These are phyloP conservation scores for Penicillium alfredii DNA, from an alignment of 495 filamentous ascomycete genomes.

Conservation along the genomic window DNA sequence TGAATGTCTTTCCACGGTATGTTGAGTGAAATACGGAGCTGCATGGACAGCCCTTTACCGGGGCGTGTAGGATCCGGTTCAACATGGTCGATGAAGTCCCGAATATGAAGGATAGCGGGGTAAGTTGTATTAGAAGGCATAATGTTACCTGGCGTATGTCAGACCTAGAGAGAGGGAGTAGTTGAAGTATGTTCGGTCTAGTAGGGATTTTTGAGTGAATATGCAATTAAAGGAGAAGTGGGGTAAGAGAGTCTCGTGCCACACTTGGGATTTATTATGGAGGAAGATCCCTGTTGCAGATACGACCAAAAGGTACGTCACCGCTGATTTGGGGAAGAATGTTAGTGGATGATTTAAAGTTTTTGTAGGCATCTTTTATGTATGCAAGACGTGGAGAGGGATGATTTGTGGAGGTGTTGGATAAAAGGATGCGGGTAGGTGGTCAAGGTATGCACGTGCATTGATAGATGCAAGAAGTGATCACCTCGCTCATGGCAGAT, in stretches of 20 bases:
- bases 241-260: background rate
- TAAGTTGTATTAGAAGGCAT: constrained; percentile 6
- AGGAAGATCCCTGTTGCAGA: background rate
- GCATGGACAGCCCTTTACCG: constrained; percentile 9
- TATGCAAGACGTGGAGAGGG: too few relatives aligned
- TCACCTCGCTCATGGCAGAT: background rate
- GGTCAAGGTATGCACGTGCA: background rate
- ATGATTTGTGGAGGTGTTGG: too few relatives aligned
- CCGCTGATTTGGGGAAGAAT: too few relatives aligned
- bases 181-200: background rate
- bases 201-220: too few relatives aligned
- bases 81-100: constrained; percentile 8
- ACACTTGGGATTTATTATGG: background rate
- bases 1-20: constrained; percentile 5
- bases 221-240: too few relatives aligned
- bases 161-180: background rate
- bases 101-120: constrained; percentile 6
- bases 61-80: constrained; percentile 11
- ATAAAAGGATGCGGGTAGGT: too few relatives aligned
- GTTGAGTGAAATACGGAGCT: constrained; percentile 11
- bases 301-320: background rate
- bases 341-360: too few relatives aligned
- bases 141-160: background rate
- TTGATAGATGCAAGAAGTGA: background rate
- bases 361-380: too few relatives aligned